phyloP scores from a whole-genome alignment of 2,329 filamentous ascomycete species.

The Dendryphion nanum region DNA sequence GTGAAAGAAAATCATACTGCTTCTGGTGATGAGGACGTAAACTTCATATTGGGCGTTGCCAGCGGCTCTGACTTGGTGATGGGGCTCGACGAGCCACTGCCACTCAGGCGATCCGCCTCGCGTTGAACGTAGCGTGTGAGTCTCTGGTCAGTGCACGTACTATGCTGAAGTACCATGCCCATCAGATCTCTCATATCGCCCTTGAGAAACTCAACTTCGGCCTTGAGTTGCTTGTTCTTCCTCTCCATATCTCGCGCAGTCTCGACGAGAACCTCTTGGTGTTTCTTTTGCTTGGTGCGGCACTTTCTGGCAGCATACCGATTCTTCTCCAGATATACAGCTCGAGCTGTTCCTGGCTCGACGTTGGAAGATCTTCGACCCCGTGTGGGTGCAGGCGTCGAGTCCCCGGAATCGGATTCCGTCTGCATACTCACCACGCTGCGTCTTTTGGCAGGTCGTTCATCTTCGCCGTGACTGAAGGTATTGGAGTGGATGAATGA shows the following conservation, averaged over 20 bases:
- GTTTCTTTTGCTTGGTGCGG: slow-evolving; percentile 63
- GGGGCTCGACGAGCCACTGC: no score
- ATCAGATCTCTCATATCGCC: slow-evolving; percentile 21
- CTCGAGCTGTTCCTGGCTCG: slow-evolving; percentile 26
- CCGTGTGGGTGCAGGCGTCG: background rate
- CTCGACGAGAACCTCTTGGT: slow-evolving; percentile 51
- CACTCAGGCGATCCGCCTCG: slow-evolving; percentile 26
- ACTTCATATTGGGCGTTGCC: no score
- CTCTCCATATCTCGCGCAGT: slow-evolving; percentile 33
- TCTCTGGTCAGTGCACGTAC: slow-evolving; percentile 22
- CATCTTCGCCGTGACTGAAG: no score
- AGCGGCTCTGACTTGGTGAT: no score
- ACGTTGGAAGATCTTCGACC: slow-evolving; percentile 16
- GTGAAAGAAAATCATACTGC: no score
- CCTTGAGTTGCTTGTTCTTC: slow-evolving; percentile 27
- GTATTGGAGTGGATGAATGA: no score
- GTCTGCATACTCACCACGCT: no score
- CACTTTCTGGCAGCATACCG: slow-evolving; percentile 71
- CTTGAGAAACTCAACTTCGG: slow-evolving; percentile 25
- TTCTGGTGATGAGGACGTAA: no score
- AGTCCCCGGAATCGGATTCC: no score
- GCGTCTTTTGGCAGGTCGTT: no score
- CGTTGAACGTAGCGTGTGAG: slow-evolving; percentile 25
- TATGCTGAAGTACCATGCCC: slow-evolving; percentile 22
- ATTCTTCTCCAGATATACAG: slow-evolving; percentile 61